These are phyloP conservation scores for Pseudocercospora eumusae DNA, from an alignment of 2,329 filamentous ascomycete species.

Conservation along the genomic window DNA sequence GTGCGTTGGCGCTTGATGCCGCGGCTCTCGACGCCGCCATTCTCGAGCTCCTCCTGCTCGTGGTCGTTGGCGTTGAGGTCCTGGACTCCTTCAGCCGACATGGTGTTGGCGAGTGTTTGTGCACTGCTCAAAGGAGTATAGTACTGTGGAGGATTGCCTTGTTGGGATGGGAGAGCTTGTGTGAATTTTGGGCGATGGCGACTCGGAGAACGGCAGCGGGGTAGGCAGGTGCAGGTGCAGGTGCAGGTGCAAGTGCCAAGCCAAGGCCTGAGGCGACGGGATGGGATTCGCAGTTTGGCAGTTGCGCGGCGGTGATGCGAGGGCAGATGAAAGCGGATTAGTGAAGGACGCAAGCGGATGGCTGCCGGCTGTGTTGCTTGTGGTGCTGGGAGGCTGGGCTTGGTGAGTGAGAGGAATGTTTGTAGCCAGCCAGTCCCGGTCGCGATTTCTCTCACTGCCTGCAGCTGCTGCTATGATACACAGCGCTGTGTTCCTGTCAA, in stretches of 20 bases:
- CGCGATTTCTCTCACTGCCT: background rate
- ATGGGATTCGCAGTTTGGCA: slow-evolving; percentile 1
- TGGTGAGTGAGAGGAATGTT: background rate
- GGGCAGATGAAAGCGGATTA: slow-evolving; percentile 8
- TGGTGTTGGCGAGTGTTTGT: slow-evolving; percentile 13
- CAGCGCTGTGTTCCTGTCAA: background rate
- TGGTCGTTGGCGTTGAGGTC: slow-evolving; percentile 36
- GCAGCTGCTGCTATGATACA: slow-evolving; percentile 1
- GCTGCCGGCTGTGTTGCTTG: background rate
- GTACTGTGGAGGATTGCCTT: slow-evolving; percentile 1
- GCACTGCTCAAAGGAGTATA: slow-evolving; percentile 5
- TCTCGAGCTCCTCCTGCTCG: slow-evolving; percentile 60
- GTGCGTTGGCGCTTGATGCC: slow-evolving; percentile 88
- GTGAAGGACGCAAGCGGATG: slow-evolving; percentile 8
- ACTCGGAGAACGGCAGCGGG: slow-evolving; percentile 11
- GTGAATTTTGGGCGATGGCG: slow-evolving; percentile 10
- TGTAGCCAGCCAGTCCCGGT: slow-evolving; percentile 1
- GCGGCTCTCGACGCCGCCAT: slow-evolving; percentile 67
- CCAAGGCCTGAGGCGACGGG: background rate
- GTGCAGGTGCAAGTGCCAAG: background rate
- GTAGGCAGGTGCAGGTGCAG: background rate
- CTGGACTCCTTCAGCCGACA: slow-evolving; percentile 30
- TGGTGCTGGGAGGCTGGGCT: background rate
- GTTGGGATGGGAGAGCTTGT: slow-evolving; percentile 7
- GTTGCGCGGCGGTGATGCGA: background rate